A percentile compares a stretch with the other conserved stretches of the same genome.
Evolutionary conservation across 208 protist genomes (phyloP).

Genomic region (Trypanosoma rangeli): DNA sequence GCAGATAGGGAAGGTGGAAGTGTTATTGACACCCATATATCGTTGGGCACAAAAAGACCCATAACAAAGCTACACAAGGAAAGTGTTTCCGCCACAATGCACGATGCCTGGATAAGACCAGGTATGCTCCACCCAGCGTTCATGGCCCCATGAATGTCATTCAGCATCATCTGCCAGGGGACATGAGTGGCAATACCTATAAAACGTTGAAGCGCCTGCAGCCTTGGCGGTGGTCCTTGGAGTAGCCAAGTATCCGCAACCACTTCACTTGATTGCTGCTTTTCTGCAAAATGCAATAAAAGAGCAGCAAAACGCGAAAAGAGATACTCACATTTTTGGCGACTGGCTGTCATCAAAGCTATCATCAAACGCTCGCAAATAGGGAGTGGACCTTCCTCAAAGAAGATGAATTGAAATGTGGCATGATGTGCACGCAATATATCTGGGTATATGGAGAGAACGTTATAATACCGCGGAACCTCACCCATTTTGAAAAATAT

Average conservation of each 20-base stretch:
- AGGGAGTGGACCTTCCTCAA: constrained; percentile 72
- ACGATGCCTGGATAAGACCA: constrained; percentile 69
- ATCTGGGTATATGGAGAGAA: constrained; percentile 61
- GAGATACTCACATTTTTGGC: constrained; percentile 82
- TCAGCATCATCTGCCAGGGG: constrained; percentile 64
- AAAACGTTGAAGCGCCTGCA: constrained; percentile 58
- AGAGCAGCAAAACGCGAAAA: constrained; percentile 67
- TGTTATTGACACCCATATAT: constrained; percentile 64
- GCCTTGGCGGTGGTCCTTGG: constrained; percentile 54
- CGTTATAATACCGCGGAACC: constrained; percentile 64
- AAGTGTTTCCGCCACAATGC: constrained; percentile 69
- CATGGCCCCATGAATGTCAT: constrained; percentile 47
- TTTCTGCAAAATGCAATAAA: constrained; percentile 51
- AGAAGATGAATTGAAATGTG: constrained; percentile 62
- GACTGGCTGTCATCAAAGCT: constrained; percentile 75
- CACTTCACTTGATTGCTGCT: constrained; percentile 20
- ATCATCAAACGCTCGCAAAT: constrained; percentile 80
- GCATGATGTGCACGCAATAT: constrained; percentile 70
- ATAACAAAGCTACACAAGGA: constrained; percentile 74
- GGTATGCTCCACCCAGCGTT: constrained; percentile 71
- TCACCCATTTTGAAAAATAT: constrained; percentile 67
- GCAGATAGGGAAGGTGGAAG: constrained; percentile 34
- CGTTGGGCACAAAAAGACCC: constrained; percentile 72
- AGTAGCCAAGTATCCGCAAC: constrained; percentile 47
- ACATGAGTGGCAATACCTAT: constrained; percentile 80